Base-by-base conservation (phyloP, 805 yeast species). In the Spathaspora passalidarum region DNA sequence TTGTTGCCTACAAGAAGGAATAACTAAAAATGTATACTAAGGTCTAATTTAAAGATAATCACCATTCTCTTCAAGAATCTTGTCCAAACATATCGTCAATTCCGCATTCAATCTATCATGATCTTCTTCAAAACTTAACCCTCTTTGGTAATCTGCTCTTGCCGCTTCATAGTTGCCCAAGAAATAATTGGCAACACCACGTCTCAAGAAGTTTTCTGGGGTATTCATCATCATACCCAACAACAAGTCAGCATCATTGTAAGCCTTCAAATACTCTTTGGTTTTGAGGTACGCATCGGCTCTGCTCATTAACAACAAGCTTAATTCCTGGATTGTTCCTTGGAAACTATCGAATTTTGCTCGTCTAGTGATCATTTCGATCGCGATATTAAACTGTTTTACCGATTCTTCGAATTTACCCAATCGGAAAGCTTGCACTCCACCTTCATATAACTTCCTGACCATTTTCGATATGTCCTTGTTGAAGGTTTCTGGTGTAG, bases 271-370 rank as follows among this genome's bases (percentile, higher is more conserved):
- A 59, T 72, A 80, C 44, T 80, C 71, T 35, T 78, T 73, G 43
- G 72, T 65, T 60, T 81, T 72, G 57, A 85, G 66, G 53, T 79
- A 73, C 0, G 90, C 82, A 57, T 86, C 95, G 20, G 88, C 78
- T 51, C 91, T 73, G 42, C 86, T 82, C 73, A 82, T 81, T 44
- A 86, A 63, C 59, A 86, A 79, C 53, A 82, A 75, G 37, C 80
- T 74, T 42, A 84, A 63, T 60, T 86, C 94, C 60, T 82, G 86
- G 42, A 86, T 61, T 21, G 87, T 84, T 13, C 84, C 75, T 50
- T 81, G 89, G 61, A 86, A 86, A 4, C 85, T 72, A 58, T 86
- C 94, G 68, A 84, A 85, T 59, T 84, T 82, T 36, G 84, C 78
- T 63, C 94, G 75, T 54, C 84, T 81, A 40, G 72, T 62, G 13